Conservation (phyloP, 2,329 filamentous ascomycete genomes). For the Chrysoporthe puriensis region DNA sequence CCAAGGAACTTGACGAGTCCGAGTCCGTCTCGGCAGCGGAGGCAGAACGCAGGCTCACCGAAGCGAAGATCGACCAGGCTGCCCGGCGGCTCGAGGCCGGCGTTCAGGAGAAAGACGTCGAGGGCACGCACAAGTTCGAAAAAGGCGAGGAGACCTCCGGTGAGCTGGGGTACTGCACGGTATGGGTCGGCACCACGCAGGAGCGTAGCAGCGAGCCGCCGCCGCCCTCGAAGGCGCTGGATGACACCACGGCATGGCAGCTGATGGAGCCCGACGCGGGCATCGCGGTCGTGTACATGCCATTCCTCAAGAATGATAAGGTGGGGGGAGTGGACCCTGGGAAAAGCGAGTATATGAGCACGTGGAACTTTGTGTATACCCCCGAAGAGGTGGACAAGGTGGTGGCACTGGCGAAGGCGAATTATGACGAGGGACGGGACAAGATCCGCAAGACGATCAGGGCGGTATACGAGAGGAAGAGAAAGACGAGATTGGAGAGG, state of each 20-base stretch:
- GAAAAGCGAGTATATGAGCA: constrained; percentile 83
- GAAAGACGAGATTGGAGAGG: constrained; percentile 62
- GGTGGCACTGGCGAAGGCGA: constrained; percentile 79
- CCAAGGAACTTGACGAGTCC: constrained; percentile 68
- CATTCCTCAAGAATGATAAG: constrained; percentile 80
- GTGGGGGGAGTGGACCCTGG: constrained; percentile 83
- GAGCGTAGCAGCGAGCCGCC: constrained; percentile 65
- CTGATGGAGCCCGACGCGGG: constrained; percentile 79
- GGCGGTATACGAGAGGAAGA: constrained; percentile 93
- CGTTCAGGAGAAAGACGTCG: constrained; percentile 33
- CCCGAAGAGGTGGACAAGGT: constrained; percentile 87
- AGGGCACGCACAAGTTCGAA: constrained; percentile 38
- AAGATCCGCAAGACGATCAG: constrained; percentile 77
- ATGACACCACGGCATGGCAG: constrained; percentile 68
- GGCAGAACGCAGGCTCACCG: constrained; percentile 64
- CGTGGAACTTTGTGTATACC: constrained; percentile 98
- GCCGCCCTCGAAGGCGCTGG: constrained; percentile 54
- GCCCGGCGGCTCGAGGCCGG: constrained; percentile 38
- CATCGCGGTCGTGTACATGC: constrained; percentile 88
- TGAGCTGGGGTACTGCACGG: constrained; percentile 88
- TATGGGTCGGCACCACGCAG: constrained; percentile 88
- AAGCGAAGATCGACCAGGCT: constrained; percentile 57
- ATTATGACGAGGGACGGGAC: constrained; percentile 81
- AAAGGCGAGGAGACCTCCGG: constrained; percentile 50
- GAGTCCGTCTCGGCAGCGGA: constrained; percentile 63